Base-by-base conservation (phyloP, 306 rosid species). In the Inga oerstediana region DNA sequence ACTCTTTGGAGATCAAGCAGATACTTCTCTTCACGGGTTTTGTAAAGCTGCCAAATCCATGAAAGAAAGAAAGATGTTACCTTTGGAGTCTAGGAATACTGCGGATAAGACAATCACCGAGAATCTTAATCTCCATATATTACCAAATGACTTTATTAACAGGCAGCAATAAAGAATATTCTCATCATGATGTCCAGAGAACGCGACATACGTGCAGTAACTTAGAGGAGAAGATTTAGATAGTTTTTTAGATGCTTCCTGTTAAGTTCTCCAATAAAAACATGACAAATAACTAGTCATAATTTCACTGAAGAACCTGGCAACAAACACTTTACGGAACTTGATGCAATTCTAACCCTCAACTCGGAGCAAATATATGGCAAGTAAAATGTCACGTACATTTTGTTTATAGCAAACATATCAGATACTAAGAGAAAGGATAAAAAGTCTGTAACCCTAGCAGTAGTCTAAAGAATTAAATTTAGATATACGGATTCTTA, bases 1-100 rank as follows among this genome's bases (percentile, higher is more conserved):
- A 95, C 92, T 90, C 97, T 85, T 88, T 95, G 99, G 66, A 95
- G 89, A 89, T 95, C 99, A 75, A 95, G 96, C 69, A 95, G 89
- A 79, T 95, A 93, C 91, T 93, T 95, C 83, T 93, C 99, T 81
- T 89, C 99, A 49, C 90, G 89, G 56, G 95, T 87, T 86, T 95
- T 95, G 85, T 90, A 95, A 22, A 95, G 93, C 99, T 95, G 95
- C 48, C 52, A 76, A 88, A 34, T 54, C 17, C 77, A 74, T 61
- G 30, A 30, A 67, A 61, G 11, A 80, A 15, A 10, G 11, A 41
- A 43, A 59, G 72, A 87, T 49, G 86, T 86, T 46, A 51, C 67
- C 66, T 52, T 19, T 44, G 35, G 19, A 24, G 72, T 65, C 48
- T 27, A 43, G 72, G 52, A 66, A 52, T 19, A 49, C 54, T 3